Conservation (phyloP, 768 basidiomycete genomes). For the Podaxis pistillaris region DNA sequence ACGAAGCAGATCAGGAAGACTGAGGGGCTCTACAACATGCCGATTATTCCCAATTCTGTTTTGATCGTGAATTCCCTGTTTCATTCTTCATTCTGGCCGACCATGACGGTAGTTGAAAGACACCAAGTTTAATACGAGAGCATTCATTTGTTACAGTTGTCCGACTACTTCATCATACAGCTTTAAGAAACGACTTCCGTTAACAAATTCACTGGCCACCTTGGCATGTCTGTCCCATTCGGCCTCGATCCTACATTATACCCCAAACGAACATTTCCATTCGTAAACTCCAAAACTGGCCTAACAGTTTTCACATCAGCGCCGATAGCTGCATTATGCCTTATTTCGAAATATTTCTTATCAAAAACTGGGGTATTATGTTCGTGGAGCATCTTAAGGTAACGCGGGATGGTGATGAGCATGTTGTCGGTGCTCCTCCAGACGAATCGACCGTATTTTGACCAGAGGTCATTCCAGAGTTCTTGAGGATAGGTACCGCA, state of each 20-base stretch:
- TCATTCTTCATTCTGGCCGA: too few species aligned
- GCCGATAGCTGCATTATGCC: slow-evolving; percentile 20
- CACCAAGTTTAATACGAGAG: too few species aligned
- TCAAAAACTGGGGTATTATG: slow-evolving; percentile 16
- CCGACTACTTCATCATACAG: not conserved
- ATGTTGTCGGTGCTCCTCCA: slow-evolving; percentile 23
- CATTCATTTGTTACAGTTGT: too few species aligned
- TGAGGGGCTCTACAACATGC: too few species aligned
- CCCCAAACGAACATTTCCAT: slow-evolving; percentile 15
- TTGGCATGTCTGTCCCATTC: slow-evolving; percentile 22
- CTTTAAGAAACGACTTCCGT: slow-evolving; percentile 16
- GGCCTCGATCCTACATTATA: slow-evolving; percentile 23
- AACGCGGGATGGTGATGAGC: slow-evolving; percentile 15
- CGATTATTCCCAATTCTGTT: too few species aligned
- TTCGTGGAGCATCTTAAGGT: slow-evolving; percentile 16
- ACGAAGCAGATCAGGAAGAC: too few species aligned
- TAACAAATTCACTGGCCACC: slow-evolving; percentile 23
- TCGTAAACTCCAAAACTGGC: slow-evolving; percentile 20
- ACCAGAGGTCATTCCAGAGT: slow-evolving; percentile 22
- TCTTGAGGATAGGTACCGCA: slow-evolving; percentile 21
- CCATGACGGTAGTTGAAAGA: too few species aligned
- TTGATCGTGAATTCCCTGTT: too few species aligned
- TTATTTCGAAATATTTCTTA: slow-evolving; percentile 20
- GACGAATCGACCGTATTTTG: slow-evolving; percentile 15
- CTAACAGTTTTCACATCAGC: slow-evolving; percentile 19